Percentiles rank a stretch among this genome's conserved stretches.
Evolutionary conservation across 768 basidiomycete species (phyloP).

Genomic region (Mrakia gelida): DNA sequence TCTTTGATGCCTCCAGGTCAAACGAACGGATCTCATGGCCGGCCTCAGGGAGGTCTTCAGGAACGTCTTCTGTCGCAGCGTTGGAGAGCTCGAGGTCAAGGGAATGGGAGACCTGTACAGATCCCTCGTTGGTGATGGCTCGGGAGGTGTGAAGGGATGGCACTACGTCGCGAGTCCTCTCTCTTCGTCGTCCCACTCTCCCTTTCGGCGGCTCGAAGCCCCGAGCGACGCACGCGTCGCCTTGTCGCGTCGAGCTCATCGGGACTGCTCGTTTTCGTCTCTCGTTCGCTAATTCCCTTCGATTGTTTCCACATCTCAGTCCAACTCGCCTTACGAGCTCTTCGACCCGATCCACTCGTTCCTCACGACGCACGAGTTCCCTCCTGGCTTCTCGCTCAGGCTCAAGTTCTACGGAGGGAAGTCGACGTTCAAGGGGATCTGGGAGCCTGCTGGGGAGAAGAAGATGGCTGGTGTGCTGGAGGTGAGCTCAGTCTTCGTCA

Average conservation of each 20-base stretch:
- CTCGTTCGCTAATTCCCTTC: not conserved
- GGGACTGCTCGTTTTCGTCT: too few relatives aligned
- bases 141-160: constrained; percentile 23
- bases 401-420: constrained; percentile 73
- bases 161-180: constrained; percentile 27
- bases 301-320: constrained; percentile 11
- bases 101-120: constrained; percentile 79
- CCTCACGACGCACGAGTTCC: constrained; percentile 24
- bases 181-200: too few relatives aligned
- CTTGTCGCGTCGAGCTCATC: too few relatives aligned
- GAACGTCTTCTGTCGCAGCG: constrained; percentile 85
- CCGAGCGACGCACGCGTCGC: too few relatives aligned
- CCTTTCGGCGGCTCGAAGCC: too few relatives aligned
- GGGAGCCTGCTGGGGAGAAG: constrained; percentile 69
- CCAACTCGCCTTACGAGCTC: constrained; percentile 32
- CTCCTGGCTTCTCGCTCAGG: constrained; percentile 55
- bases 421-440: constrained; percentile 74
- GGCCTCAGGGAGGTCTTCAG: constrained; percentile 77
- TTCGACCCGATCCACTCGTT: constrained; percentile 33
- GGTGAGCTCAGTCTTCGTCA: too few relatives aligned
- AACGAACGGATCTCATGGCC: constrained; percentile 66
- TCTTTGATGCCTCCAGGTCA: constrained; percentile 47
- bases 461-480: constrained; percentile 79
- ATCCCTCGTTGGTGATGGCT: constrained; percentile 50
- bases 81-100: constrained; percentile 70